Evolutionary conservation across 1,284 basidiomycete genomes (phyloP), one percentile per base, ranked within the genome.

Genomic region (Boletus mariae): DNA sequence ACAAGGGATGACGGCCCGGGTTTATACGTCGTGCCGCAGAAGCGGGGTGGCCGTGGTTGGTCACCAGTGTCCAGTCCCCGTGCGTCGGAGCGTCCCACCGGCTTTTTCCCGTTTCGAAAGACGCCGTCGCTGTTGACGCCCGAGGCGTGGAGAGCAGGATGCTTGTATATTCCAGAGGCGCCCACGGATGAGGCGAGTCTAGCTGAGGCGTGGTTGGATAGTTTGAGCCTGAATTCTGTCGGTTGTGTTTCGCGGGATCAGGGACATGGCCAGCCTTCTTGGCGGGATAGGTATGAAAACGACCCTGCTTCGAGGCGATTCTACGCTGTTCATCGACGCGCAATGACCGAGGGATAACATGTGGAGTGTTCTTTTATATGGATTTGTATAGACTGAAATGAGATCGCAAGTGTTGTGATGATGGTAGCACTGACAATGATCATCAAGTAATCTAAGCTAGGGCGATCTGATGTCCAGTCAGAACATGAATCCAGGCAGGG

Each of bases 221-320:
- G 4, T 13, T 8, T 57, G 42, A 40, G 9, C 11, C 8, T 54
- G 45, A 41, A 17, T 1, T 41, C 46, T 7, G 15, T 29, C 8
- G 25, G 13, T 23, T 12, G 45, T 23, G n/a, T 41, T 23, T 12
- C 38, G 26, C 41, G 45, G 43, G 11, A 28, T 11, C 9, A 10
- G 20, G 20, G 20, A 20, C 20, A 20, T 20, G 20, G 20, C 10
- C 10, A 23, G 3, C 20, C 53, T 29, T 57, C 62, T 1, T 63
- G 62, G 62, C 51, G 55, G 8, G 54, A 63, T n/a, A 64, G 51
- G 45, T 37, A 61, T 25, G 51, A 64, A 10, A 62, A 63, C n/a
- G 45, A 60, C 34, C 60, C 59, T 29, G 53, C 60, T 4, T 64
- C 60, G 26, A 55, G 52, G 17, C 51, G 57, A 12, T 46, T 55